Conservation (phyloP, 192 early-diverging fungal genomes). For the Coemansia reversa region DNA sequence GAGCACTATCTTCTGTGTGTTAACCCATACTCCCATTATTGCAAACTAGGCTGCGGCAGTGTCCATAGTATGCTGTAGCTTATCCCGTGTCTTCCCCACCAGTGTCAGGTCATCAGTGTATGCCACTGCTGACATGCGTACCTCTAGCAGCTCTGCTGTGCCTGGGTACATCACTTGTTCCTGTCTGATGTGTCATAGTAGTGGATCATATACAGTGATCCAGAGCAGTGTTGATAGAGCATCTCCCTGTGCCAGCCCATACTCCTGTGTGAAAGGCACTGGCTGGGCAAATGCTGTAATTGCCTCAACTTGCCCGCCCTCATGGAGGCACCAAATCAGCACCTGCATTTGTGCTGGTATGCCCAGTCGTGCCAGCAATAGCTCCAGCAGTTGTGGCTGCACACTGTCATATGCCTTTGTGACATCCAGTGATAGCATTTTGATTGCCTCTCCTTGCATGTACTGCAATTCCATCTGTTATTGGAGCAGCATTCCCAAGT, state of each 20-base stretch:
- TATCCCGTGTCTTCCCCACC: neutral
- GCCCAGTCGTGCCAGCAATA: neutral
- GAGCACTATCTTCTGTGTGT: constrained; percentile 3
- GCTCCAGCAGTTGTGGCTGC: neutral
- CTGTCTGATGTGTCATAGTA: neutral
- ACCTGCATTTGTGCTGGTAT: neutral
- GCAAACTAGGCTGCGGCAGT: neutral
- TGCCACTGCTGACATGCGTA: neutral
- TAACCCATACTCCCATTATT: neutral
- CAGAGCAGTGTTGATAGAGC: constrained; percentile 15
- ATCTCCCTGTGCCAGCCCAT: constrained; percentile 10
- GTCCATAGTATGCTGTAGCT: constrained; percentile 6
- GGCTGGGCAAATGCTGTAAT: neutral
- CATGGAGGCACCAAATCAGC: constrained; percentile 2
- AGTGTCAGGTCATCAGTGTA: constrained; percentile 17
- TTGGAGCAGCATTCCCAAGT: constrained; percentile 10
- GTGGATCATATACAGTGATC: constrained; percentile 10
- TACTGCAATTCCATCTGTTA: neutral
- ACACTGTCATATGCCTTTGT: constrained; percentile 23
- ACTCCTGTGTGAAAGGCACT: constrained; percentile 6
- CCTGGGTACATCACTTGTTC: neutral
- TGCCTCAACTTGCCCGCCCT: neutral
- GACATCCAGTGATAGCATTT: constrained; percentile 11
- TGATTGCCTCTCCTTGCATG: neutral
- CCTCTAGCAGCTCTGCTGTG: neutral